Evolutionary conservation across 2,329 filamentous ascomycete genomes (phyloP).

Genomic region (Beauveria bassiana): DNA sequence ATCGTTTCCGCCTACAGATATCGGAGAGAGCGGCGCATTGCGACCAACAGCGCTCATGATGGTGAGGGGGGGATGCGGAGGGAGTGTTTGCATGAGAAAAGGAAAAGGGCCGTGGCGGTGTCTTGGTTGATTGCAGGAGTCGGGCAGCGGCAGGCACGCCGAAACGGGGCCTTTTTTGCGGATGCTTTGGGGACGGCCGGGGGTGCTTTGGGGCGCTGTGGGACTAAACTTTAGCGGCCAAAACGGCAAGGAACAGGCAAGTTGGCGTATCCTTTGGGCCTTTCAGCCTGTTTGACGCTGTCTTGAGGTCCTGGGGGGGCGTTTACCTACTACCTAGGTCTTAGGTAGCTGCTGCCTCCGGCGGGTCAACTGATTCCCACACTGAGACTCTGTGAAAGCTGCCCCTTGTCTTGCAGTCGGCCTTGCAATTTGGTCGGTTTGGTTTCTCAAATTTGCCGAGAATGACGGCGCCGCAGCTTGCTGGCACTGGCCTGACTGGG

Average conservation of each 20-base stretch:
- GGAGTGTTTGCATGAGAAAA: conserved; percentile 17
- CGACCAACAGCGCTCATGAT: conserved; percentile 55
- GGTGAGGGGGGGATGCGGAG: conserved; percentile 18
- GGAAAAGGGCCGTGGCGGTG: conserved; percentile 11
- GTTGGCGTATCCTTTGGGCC: neutral
- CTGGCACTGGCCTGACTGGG: too few species aligned
- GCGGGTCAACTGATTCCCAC: too few species aligned
- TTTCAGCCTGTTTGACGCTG: too few species aligned
- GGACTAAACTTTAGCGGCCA: neutral
- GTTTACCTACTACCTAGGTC: too few species aligned
- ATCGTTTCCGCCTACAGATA: conserved; percentile 77
- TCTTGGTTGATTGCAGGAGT: conserved; percentile 14
- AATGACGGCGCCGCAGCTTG: too few species aligned
- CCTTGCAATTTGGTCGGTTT: too few species aligned
- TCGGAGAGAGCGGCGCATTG: conserved; percentile 72
- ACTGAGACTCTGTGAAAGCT: too few species aligned
- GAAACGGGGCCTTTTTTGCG: neutral
- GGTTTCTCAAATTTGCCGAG: too few species aligned
- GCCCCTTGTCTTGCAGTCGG: too few species aligned
- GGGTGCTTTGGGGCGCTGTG: neutral
- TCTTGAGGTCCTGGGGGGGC: neutral
- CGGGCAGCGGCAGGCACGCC: conserved; percentile 6
- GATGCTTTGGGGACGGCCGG: neutral
- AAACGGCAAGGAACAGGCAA: neutral
- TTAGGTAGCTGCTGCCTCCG: too few species aligned